phyloP scores from a whole-genome alignment of 257 asterid species.

The Paulownia fortunei region DNA sequence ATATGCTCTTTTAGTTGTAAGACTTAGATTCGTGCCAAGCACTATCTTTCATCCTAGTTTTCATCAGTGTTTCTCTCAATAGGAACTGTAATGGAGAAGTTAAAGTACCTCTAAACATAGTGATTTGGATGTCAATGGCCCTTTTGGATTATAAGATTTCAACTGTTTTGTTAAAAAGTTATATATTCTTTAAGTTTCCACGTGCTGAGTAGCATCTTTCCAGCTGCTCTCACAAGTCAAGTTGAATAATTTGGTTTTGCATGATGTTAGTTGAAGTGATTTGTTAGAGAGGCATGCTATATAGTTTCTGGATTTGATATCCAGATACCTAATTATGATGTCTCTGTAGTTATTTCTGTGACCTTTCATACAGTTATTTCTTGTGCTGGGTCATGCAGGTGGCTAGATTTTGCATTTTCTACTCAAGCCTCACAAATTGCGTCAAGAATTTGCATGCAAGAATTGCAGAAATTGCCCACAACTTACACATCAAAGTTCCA shows the following conservation, averaged over 20 bases:
- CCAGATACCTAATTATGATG: neutral
- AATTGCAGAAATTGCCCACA: neutral
- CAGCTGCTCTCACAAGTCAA: neutral
- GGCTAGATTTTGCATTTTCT: neutral
- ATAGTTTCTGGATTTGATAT: neutral
- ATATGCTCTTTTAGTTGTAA: no score
- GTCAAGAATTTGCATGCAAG: neutral
- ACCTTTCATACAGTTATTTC: neutral
- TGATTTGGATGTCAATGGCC: no score
- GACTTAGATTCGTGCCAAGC: no score
- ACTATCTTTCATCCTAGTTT: no score
- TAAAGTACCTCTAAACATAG: no score
- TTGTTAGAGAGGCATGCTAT: neutral
- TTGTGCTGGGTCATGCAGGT: slow-evolving; percentile 1
- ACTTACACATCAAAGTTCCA: neutral
- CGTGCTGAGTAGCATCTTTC: neutral
- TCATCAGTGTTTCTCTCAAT: no score
- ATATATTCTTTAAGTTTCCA: no score
- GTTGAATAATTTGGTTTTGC: neutral
- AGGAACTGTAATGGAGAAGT: no score
- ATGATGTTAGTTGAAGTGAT: neutral
- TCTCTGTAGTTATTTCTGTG: neutral
- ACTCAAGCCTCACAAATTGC: neutral
- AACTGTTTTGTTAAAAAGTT: no score
- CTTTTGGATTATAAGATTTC: no score